Base-by-base conservation (phyloP, 2,329 filamentous ascomycete genomes). In the Claviceps pusilla region DNA sequence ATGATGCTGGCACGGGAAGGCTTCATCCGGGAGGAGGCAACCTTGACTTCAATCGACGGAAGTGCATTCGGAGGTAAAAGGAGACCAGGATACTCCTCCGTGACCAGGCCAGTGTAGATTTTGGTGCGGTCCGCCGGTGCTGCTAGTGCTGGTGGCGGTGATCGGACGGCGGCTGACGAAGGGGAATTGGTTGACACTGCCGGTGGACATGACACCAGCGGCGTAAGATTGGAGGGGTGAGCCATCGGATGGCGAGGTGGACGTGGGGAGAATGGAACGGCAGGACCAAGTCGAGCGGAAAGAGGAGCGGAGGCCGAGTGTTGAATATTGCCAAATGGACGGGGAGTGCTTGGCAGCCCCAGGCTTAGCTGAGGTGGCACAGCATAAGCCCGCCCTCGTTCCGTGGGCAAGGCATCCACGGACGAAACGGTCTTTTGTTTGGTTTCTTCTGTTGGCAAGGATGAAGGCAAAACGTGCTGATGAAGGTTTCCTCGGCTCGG, bases 11-110 rank as follows among this genome's bases (percentile, higher is more conserved):
- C 83, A 58, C 91, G 78, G 0, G 91, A 95, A 14, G 91, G 93
- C 64, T 88, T 89, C 75, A 98, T 83, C n/a, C 93, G 83, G 28
- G 93, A 97, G 4, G 93, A 97, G 3, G 89, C 88, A 4, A 96
- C 91, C 65, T 80, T 87, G 50, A 96, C 83, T 58, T 86, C 80
- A 54, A 98, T 85, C 1, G 87, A 88, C 3, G 88, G 86, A 7
- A 98, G 74, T 6, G 90, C 89, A 65, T 95, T 94, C 0, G 93
- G 91, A 10, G 89, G 83, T 2, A 98, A 75, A 28, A 97, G 71
- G 7, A 97, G 76, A 58, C 88, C 86, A 0, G 91, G 89, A 65
- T 89, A 91, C 59, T 95, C 87, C 0, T 95, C 89, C 0, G 86
- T 89, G 5, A 89, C 76, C 28, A 96, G 77, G 0, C 89, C 89